A percentile compares a stretch with the other conserved stretches of the same genome.
These are phyloP conservation scores for Pichia sp. DNA, from an alignment of 1,139 yeast genomes.

Conservation along the genomic window DNA sequence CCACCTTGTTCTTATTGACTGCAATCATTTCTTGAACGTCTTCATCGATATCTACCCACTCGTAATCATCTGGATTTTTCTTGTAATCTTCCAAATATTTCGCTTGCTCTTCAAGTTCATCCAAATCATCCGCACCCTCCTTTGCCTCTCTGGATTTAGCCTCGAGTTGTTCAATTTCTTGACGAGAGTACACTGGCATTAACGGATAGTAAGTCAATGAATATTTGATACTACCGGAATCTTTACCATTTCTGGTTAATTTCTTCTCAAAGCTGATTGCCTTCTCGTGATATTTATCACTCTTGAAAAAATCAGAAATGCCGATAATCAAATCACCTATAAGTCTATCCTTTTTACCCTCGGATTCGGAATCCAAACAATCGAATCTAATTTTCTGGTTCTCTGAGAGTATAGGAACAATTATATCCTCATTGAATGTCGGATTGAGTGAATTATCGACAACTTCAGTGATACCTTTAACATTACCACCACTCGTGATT, in stretches of 20 bases:
- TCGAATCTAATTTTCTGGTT: conserved; percentile 53
- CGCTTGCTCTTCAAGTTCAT: conserved; percentile 32
- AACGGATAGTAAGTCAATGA: conserved; percentile 34
- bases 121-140: conserved; percentile 23
- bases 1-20: conserved; percentile 33
- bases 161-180: conserved; percentile 41
- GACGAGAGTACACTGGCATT: conserved; percentile 51
- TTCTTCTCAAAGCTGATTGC: conserved; percentile 7
- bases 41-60: conserved; percentile 47
- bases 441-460: conserved; percentile 48
- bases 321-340: conserved; percentile 50
- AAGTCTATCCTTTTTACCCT: conserved; percentile 53
- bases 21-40: conserved; percentile 32
- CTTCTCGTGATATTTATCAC: conserved; percentile 9
- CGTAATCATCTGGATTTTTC: conserved; percentile 54
- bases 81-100: conserved; percentile 42
- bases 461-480: conserved; percentile 48
- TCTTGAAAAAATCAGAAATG: conserved; percentile 10
- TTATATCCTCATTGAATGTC: conserved; percentile 48
- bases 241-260: conserved; percentile 20
- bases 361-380: conserved; percentile 58
- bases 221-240: conserved; percentile 42
- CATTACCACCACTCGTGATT: conserved; percentile 49
- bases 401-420: conserved; percentile 55
- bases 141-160: conserved; percentile 25